A percentile compares a stretch with the other conserved stretches of the same genome.
phyloP scores from a whole-genome alignment of 2,329 filamentous ascomycete genomes.

The Diplocarpon rosae region DNA sequence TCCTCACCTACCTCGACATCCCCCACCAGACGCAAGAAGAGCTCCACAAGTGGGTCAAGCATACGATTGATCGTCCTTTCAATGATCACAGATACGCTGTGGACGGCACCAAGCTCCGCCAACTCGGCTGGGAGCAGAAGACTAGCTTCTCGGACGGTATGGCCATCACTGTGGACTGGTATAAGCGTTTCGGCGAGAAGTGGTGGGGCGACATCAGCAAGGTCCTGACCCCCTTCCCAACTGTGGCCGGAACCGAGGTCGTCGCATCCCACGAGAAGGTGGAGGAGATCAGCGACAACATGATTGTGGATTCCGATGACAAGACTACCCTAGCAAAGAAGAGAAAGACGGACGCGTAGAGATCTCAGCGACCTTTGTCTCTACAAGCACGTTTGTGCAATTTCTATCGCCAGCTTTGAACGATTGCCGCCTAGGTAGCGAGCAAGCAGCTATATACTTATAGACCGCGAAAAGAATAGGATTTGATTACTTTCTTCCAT shows the following conservation, averaged over 20 bases:
- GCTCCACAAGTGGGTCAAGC: slow-evolving; percentile 55
- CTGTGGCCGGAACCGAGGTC: slow-evolving; percentile 45
- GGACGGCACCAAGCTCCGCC: slow-evolving; percentile 54
- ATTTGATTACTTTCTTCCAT: neutral
- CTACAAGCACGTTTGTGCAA: neutral
- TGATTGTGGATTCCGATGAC: slow-evolving; percentile 14
- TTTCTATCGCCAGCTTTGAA: neutral
- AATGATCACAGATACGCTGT: slow-evolving; percentile 66
- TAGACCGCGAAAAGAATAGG: slow-evolving; percentile 5
- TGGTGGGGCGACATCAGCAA: slow-evolving; percentile 67
- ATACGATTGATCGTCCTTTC: slow-evolving; percentile 68
- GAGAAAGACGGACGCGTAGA: slow-evolving; percentile 16
- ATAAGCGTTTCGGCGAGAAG: slow-evolving; percentile 49
- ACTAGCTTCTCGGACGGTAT: slow-evolving; percentile 54
- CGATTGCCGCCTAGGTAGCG: neutral
- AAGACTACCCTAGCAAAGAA: slow-evolving; percentile 23
- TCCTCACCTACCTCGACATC: slow-evolving; percentile 53
- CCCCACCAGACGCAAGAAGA: slow-evolving; percentile 38
- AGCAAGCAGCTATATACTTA: too few species aligned
- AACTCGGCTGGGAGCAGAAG: slow-evolving; percentile 60
- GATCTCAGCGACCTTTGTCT: neutral
- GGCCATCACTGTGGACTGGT: slow-evolving; percentile 57
- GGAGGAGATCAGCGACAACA: slow-evolving; percentile 24
- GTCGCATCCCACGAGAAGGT: slow-evolving; percentile 30
- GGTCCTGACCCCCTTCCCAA: slow-evolving; percentile 57